Conservation (phyloP, 768 basidiomycete genomes). For the Tulasnella sp. region DNA sequence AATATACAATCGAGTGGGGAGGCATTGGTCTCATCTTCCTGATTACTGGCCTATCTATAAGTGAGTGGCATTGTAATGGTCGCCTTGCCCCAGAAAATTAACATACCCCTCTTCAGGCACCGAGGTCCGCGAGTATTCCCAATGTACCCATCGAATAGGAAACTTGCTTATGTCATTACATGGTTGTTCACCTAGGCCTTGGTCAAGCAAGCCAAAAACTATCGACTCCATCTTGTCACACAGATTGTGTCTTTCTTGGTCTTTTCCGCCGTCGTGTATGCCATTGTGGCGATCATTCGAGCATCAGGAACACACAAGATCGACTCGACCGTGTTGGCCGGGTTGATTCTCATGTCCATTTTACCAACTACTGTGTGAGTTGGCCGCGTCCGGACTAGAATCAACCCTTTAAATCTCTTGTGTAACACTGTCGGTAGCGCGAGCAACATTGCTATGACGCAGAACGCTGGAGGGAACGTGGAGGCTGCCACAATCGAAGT, state of each 20-base stretch:
- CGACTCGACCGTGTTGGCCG: constrained; percentile 23
- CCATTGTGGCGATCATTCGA: constrained; percentile 23
- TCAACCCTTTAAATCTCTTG: no score
- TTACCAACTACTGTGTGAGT: constrained; percentile 24
- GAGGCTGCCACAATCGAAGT: constrained; percentile 25
- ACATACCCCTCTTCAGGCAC: not conserved
- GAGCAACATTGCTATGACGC: constrained; percentile 25
- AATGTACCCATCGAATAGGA: not conserved
- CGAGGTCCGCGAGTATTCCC: not conserved
- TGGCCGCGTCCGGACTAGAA: no score
- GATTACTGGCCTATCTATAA: constrained; percentile 23
- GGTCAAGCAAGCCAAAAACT: constrained; percentile 23
- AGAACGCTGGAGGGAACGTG: constrained; percentile 22
- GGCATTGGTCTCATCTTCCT: constrained; percentile 24
- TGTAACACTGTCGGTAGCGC: constrained; percentile 17
- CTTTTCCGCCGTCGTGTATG: constrained; percentile 24
- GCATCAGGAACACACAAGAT: constrained; percentile 19
- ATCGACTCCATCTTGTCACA: constrained; percentile 23
- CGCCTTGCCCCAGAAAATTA: not conserved
- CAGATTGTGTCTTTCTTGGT: constrained; percentile 24
- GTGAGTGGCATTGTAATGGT: not conserved
- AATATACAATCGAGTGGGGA: constrained; percentile 24
- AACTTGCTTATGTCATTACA: no score
- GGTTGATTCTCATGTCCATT: constrained; percentile 23
- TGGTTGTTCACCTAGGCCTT: no score